Conservation (phyloP, 495 filamentous ascomycete genomes). For the Durotheca rogersii region DNA sequence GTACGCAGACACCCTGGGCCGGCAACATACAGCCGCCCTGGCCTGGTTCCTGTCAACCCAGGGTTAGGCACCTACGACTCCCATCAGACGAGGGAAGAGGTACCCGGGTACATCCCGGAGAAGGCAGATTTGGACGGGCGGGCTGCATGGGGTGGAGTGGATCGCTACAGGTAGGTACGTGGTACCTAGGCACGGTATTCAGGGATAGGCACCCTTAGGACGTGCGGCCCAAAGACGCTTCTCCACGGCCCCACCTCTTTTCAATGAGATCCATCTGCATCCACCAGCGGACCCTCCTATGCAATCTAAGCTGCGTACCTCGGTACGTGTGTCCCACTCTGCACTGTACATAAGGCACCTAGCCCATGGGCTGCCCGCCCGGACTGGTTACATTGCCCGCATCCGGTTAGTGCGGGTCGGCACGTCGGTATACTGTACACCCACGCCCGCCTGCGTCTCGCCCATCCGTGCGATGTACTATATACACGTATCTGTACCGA, state of each 20-base stretch:
- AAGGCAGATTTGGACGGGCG: slow-evolving; percentile 26
- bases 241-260: slow-evolving; percentile 11
- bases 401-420: too few species aligned
- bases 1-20: too few species aligned
- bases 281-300: slow-evolving; percentile 6
- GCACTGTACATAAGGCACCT: neutral
- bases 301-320: neutral
- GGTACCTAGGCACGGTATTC: neutral
- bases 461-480: too few species aligned
- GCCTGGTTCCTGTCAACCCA: slow-evolving; percentile 21
- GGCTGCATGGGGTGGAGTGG: slow-evolving; percentile 10
- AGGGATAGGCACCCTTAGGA: too few species aligned
- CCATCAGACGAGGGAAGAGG: too few species aligned
- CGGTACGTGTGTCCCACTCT: neutral
- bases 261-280: slow-evolving; percentile 31
- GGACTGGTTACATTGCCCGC: too few species aligned
- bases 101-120: too few species aligned
- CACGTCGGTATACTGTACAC: too few species aligned
- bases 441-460: too few species aligned
- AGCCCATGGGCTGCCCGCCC: too few species aligned
- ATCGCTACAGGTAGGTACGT: neutral
- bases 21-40: slow-evolving; percentile 26
- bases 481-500: too few species aligned
- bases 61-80: neutral
- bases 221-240: slow-evolving; percentile 21